These are phyloP conservation scores for Chytriomyces hyalinus DNA, from an alignment of 192 early-diverging fungal genomes.

Conservation along the genomic window DNA sequence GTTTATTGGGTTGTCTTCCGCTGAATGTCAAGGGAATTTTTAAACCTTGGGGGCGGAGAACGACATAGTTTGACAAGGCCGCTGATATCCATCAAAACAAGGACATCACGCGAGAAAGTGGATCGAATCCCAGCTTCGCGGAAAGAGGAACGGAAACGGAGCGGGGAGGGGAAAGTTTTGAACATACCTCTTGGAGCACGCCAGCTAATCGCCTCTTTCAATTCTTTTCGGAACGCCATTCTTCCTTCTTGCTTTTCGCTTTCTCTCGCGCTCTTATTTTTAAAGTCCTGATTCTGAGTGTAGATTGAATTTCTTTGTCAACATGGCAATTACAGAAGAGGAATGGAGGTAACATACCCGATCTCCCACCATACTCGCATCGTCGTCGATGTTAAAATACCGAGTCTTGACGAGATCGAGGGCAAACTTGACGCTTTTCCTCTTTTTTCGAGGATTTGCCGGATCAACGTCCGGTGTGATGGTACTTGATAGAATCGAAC, in stretches of 20 bases:
- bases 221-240: conserved; percentile 12
- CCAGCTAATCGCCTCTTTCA: conserved; percentile 4
- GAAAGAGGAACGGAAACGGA: neutral
- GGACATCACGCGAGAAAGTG: neutral
- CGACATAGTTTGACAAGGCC: too few species aligned
- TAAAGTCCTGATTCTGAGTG: conserved; percentile 4
- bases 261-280: conserved; percentile 24
- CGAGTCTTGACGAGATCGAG: conserved; percentile 15
- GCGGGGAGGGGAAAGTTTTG: neutral
- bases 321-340: neutral
- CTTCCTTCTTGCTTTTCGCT: conserved; percentile 14
- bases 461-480: conserved; percentile 16
- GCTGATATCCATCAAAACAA: too few species aligned
- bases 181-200: conserved; percentile 4
- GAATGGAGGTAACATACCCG: neutral
- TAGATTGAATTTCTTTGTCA: neutral
- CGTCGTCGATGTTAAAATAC: conserved; percentile 23
- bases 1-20: too few species aligned
- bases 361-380: conserved; percentile 3
- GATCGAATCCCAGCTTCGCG: neutral
- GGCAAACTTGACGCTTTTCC: conserved; percentile 17
- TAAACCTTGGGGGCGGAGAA: too few species aligned
- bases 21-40: too few species aligned
- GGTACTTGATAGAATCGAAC: neutral
- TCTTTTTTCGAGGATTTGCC: conserved; percentile 5